Evolutionary conservation across 805 yeast species (phyloP).

Genomic region (Tetrapisispora fleetii): DNA sequence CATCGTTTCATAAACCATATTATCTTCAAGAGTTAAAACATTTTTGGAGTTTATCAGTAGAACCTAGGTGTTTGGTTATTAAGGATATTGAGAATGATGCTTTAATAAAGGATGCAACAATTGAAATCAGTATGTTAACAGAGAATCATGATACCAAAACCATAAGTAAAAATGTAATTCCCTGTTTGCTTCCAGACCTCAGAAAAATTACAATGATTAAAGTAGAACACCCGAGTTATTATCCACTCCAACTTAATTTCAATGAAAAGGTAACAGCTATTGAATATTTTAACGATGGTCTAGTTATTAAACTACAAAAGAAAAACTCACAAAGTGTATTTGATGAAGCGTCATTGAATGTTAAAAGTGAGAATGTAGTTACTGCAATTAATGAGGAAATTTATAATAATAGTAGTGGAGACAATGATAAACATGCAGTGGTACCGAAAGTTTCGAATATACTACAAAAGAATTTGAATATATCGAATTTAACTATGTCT

Average conservation of each 20-base stretch:
- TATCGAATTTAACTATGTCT: slow-evolving; percentile 10
- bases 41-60: slow-evolving; percentile 82
- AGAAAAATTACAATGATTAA: slow-evolving; percentile 39
- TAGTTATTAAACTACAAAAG: slow-evolving; percentile 20
- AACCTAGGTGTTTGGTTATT: slow-evolving; percentile 68
- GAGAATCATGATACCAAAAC: slow-evolving; percentile 30
- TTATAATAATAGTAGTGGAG: neutral
- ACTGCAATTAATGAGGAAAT: neutral
- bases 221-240: slow-evolving; percentile 40
- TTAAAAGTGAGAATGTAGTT: neutral
- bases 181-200: slow-evolving; percentile 60
- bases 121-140: slow-evolving; percentile 28
- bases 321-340: neutral
- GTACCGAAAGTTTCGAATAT: neutral
- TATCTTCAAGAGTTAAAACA: slow-evolving; percentile 80
- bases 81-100: slow-evolving; percentile 55
- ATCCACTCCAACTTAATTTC: slow-evolving; percentile 38
- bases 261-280: slow-evolving; percentile 19
- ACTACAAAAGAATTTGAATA: neutral
- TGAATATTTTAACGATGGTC: slow-evolving; percentile 23
- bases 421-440: neutral
- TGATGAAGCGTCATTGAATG: neutral
- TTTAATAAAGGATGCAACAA: slow-evolving; percentile 38
- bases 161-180: slow-evolving; percentile 35
- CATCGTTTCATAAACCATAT: slow-evolving; percentile 33